Evolutionary conservation across 1,284 basidiomycete genomes (phyloP), one percentile per base, ranked within the genome.

Genomic region (Trichosporon asahii): DNA sequence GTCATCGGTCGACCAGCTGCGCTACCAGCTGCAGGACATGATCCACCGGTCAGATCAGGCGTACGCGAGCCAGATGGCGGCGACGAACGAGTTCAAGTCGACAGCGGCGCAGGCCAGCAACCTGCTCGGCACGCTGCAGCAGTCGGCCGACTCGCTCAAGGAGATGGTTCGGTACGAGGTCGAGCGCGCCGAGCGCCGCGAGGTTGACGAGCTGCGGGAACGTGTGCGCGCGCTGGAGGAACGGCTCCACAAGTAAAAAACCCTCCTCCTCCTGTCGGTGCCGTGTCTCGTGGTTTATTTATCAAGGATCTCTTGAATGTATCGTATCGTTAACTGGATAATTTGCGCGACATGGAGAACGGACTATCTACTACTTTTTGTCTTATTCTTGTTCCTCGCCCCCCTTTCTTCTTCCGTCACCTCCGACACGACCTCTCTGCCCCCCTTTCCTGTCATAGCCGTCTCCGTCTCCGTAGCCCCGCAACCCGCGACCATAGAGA

Each of bases 81-180:
- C 73, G 15, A 77, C 76, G 64, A 70, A 70, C 68, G 81, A 82
- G 37, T 81, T 82, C 73, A 81, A 80, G 74, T 67, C 46, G 40
- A 80, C 79, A 0, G 76, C 79, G 0, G 70, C 69, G 11, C 76
- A 77, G 68, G 78, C 79, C 0, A 71, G 70, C n/a, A 72, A 72
- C 1, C 70, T 82, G 12, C 65, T 82, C 14, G 71, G 72, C 11
- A 79, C 72, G 21, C 67, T 82, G 53, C 81, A 82, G 66, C 70
- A 75, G 40, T 76, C 73, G 29, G 79, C 81, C 27, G 80, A 82
- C 49, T 79, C 76, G 69, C 68, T 82, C 57, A 79, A 79, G 74
- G 79, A 81, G 66, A 81, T 82, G 80, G 81, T 82, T 3, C 68
- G 80, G 61, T 81, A 81, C 70, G 80, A 82, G 70, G 77, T 82